phyloP scores from a whole-genome alignment of 768 basidiomycete species.

The Cubamyces lactineus region DNA sequence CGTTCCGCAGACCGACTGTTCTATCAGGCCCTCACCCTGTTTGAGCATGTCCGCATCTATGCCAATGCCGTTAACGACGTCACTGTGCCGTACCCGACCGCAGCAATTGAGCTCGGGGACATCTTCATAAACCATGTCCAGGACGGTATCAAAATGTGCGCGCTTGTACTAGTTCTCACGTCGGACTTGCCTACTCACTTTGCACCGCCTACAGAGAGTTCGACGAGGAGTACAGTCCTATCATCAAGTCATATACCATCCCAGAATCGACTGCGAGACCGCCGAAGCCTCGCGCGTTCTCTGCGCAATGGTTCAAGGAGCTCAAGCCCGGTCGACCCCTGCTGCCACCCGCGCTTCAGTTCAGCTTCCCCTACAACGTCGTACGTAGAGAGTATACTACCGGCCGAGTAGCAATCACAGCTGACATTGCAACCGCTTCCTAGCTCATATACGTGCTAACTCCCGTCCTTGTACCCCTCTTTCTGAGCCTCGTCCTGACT shows the following conservation, averaged over 20 bases:
- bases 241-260: slow-evolving; percentile 57
- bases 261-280: slow-evolving; percentile 36
- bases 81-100: slow-evolving; percentile 84
- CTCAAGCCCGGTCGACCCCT: slow-evolving; percentile 45
- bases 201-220: slow-evolving; percentile 46
- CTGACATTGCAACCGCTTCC: background rate
- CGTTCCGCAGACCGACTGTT: slow-evolving; percentile 65
- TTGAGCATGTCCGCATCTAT: slow-evolving; percentile 73
- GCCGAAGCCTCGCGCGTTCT: slow-evolving; percentile 47
- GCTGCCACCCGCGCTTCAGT: slow-evolving; percentile 62
- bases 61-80: slow-evolving; percentile 80
- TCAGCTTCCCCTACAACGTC: slow-evolving; percentile 70
- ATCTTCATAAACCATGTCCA: slow-evolving; percentile 58
- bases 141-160: slow-evolving; percentile 66
- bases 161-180: background rate
- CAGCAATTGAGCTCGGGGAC: slow-evolving; percentile 71
- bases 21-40: slow-evolving; percentile 68
- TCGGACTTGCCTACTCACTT: background rate
- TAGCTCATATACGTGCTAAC: slow-evolving; percentile 58
- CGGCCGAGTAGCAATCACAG: no score
- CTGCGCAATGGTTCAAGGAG: slow-evolving; percentile 49
- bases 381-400: slow-evolving; percentile 48
- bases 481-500: slow-evolving; percentile 56
- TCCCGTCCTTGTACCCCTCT: slow-evolving; percentile 66
- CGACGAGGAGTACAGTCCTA: slow-evolving; percentile 55